Evolutionary conservation across 192 early-diverging fungal species (phyloP).

Genomic region (Oehlia diaphana): DNA sequence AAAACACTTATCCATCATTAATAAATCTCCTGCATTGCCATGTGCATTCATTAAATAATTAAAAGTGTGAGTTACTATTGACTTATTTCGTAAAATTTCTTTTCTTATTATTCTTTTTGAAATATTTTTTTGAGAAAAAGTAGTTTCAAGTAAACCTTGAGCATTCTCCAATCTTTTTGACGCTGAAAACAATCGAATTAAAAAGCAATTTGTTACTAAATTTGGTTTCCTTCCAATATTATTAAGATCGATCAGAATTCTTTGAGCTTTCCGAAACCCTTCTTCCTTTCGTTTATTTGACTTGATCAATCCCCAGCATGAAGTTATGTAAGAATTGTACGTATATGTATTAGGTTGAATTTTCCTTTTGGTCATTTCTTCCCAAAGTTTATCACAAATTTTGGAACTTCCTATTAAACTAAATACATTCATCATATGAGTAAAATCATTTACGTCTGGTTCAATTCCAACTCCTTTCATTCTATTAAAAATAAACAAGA

Average conservation of each 20-base stretch:
- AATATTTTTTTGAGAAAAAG: not conserved
- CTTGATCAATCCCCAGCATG: not conserved
- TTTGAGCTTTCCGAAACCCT: not conserved
- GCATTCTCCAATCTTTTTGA: not conserved
- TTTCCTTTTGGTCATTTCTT: not conserved
- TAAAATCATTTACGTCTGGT: conserved; percentile 8
- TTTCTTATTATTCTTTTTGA: not conserved
- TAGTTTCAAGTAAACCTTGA: not conserved
- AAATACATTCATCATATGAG: conserved; percentile 18
- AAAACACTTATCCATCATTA: conserved; percentile 8
- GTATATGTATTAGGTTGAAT: conserved; percentile 8
- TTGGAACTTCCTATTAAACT: not conserved
- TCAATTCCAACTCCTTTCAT: conserved; percentile 7
- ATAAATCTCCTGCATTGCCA: conserved; percentile 9
- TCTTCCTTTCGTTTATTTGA: not conserved
- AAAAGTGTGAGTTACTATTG: not conserved
- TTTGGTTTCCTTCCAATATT: not conserved
- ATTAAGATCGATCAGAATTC: not conserved
- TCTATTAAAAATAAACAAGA: conserved; percentile 7
- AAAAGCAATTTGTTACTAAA: not conserved
- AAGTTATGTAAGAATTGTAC: conserved; percentile 19
- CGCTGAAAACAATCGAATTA: not conserved
- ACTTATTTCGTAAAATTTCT: not conserved
- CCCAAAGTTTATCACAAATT: conserved; percentile 12
- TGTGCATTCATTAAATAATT: conserved; percentile 3